Percentiles rank a stretch among this genome's conserved stretches.
phyloP scores from a whole-genome alignment of 169 alveolate species.

The Plasmodium gallinaceum region DNA sequence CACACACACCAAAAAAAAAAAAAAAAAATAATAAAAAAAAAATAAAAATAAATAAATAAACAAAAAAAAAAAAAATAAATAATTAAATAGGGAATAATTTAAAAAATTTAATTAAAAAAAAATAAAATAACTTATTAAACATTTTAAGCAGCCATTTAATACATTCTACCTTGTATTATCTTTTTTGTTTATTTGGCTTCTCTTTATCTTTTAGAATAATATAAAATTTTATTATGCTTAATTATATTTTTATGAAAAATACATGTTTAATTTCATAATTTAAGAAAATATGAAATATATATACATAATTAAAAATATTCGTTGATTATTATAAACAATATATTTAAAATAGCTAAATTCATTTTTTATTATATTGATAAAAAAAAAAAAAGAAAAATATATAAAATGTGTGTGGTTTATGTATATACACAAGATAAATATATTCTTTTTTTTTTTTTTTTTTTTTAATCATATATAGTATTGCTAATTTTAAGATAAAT shows the following conservation, averaged over 20 bases:
- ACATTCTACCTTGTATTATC: slow-evolving; percentile 1
- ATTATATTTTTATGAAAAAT: slow-evolving; percentile 3
- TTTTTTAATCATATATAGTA: too few relatives aligned
- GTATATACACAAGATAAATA: slow-evolving; percentile 19
- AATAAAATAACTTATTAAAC: background rate
- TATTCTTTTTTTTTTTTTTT: background rate
- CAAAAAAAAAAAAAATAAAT: background rate
- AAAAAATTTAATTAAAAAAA: background rate
- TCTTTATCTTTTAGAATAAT: slow-evolving; percentile 4
- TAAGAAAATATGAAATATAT: slow-evolving; percentile 2
- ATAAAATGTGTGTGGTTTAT: background rate
- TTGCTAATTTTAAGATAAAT: too few relatives aligned
- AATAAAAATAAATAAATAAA: background rate
- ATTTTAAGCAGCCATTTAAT: background rate
- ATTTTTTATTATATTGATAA: background rate
- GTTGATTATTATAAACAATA: background rate
- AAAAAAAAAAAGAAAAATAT: slow-evolving; percentile 13
- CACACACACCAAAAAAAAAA: slow-evolving; percentile 43
- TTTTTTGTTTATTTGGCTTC: background rate
- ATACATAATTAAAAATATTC: slow-evolving; percentile 1
- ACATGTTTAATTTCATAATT: background rate
- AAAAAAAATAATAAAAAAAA: background rate
- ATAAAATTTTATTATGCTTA: slow-evolving; percentile 11
- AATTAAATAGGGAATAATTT: background rate
- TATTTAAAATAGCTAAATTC: background rate